Conservation (phyloP, 164 flowering plant genomes). For the Tetrastigma voinierianum region DNA sequence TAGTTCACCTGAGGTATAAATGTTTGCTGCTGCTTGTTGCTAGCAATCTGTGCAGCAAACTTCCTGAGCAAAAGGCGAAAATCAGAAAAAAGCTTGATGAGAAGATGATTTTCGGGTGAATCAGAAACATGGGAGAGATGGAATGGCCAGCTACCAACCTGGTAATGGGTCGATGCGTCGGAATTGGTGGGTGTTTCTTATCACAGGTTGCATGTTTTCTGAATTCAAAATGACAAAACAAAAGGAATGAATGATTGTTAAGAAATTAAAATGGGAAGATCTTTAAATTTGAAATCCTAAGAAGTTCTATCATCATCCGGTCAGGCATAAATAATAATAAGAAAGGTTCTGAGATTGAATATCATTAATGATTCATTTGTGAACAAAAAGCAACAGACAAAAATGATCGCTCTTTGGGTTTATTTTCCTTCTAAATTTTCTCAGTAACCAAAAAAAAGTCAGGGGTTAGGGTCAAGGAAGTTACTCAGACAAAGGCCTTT, state of each 20-base stretch:
- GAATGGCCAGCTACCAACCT: constrained; percentile 38
- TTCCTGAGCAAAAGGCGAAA: constrained; percentile 42
- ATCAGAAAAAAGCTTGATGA: neutral
- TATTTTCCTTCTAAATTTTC: neutral
- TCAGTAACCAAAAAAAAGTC: neutral
- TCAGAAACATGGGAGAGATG: neutral
- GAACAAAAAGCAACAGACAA: neutral
- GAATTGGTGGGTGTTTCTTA: constrained; percentile 38
- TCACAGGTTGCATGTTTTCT: constrained; percentile 41
- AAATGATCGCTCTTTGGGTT: neutral
- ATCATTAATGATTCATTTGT: too few relatives aligned
- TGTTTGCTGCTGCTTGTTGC: constrained; percentile 27
- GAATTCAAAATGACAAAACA: constrained; percentile 2
- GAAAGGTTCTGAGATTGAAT: too few relatives aligned
- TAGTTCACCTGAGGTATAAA: constrained; percentile 36
- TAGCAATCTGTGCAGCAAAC: constrained; percentile 71
- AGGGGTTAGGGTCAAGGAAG: constrained; percentile 16
- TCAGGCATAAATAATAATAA: too few relatives aligned
- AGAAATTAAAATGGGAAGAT: neutral
- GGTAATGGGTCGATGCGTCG: constrained; percentile 66
- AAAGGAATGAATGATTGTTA: neutral
- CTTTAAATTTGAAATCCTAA: too few relatives aligned
- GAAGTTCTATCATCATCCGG: too few relatives aligned
- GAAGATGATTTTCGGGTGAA: neutral
- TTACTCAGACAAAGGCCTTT: constrained; percentile 55